Evolutionary conservation across 306 rosid species (phyloP).

Genomic region (Pyrus bretschneideri): DNA sequence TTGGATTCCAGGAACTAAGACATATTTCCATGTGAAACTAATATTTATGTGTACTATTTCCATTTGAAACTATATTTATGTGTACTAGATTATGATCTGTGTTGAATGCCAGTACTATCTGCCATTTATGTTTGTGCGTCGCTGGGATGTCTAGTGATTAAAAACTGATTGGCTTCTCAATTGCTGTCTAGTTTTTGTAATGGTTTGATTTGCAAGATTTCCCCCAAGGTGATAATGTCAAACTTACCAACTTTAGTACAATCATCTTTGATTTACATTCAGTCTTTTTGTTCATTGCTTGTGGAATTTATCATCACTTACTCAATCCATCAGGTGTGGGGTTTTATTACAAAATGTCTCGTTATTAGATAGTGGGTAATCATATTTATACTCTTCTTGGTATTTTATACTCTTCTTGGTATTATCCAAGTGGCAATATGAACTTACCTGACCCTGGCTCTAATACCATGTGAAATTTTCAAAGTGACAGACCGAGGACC

Average conservation of each 20-base stretch:
- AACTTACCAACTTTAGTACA: not conserved
- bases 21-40: not conserved
- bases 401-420: too few relatives aligned
- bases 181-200: not conserved
- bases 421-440: too few relatives aligned
- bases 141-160: not conserved
- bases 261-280: not conserved
- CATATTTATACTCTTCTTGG: too few relatives aligned
- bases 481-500: too few relatives aligned
- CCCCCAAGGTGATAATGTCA: not conserved
- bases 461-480: too few relatives aligned
- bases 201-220: not conserved
- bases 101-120: not conserved
- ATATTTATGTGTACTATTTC: not conserved
- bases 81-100: not conserved
- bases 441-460: too few relatives aligned
- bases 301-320: too few relatives aligned
- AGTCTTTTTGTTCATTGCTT: not conserved
- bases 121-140: not conserved
- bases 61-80: not conserved
- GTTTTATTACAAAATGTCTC: too few relatives aligned
- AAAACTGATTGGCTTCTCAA: not conserved
- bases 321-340: too few relatives aligned
- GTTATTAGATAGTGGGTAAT: too few relatives aligned
- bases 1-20: constrained; percentile 37